phyloP scores from a whole-genome alignment of 2,329 filamentous ascomycete species.

The Colletotrichum siamense region DNA sequence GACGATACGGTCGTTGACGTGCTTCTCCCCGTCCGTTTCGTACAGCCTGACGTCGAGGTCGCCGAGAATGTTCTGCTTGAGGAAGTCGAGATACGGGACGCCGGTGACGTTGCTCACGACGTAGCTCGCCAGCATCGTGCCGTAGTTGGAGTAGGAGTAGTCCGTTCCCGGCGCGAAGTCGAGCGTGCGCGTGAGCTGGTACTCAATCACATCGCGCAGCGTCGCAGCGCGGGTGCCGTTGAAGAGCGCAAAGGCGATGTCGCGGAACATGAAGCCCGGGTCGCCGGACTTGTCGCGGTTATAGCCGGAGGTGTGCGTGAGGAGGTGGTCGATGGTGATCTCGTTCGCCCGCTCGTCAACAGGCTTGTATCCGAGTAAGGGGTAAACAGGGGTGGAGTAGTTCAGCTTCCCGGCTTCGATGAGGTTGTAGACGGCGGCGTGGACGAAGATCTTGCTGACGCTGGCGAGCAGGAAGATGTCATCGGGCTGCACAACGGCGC shows the following conservation, averaged over 20 bases:
- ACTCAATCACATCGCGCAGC: constrained; percentile 24
- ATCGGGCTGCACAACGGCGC: constrained; percentile 4
- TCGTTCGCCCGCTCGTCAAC: constrained; percentile 2
- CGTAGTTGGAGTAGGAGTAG: constrained; percentile 21
- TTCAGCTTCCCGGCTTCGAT: constrained; percentile 14
- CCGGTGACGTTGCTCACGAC: constrained; percentile 19
- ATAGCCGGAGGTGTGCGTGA: constrained; percentile 9
- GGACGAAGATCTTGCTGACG: constrained; percentile 22
- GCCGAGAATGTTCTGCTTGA: constrained; percentile 2
- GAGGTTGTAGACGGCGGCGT: constrained; percentile 19
- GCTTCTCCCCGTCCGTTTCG: constrained; percentile 10
- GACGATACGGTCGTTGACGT: constrained; percentile 14
- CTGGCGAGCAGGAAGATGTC: constrained; percentile 22
- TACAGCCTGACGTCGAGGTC: constrained; percentile 19
- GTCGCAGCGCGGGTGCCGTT: constrained; percentile 10
- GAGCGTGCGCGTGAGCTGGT: constrained; percentile 10
- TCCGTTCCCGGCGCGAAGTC: constrained; percentile 5
- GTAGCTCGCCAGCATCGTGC: constrained; percentile 15
- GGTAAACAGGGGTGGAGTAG: not conserved
- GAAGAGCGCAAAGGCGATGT: not conserved
- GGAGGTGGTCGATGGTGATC: constrained; percentile 22
- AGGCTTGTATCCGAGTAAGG: constrained; percentile 3
- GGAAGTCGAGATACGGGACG: constrained; percentile 8
- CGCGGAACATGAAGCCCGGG: constrained; percentile 13
- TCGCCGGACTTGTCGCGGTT: constrained; percentile 6